phyloP scores from a whole-genome alignment of 768 basidiomycete species.

The Kwoniella mangroviensis region DNA sequence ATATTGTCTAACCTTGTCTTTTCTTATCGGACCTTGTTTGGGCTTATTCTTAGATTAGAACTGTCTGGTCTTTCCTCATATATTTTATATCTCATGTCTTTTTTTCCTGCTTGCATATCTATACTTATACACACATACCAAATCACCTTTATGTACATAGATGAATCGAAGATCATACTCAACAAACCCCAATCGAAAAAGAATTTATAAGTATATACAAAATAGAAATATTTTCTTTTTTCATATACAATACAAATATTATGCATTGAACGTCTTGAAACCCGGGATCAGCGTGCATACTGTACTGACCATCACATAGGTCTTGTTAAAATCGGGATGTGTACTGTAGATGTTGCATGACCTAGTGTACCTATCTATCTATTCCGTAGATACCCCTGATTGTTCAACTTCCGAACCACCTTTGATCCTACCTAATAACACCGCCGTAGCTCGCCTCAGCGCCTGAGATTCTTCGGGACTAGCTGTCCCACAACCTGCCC shows the following conservation, averaged over 20 bases:
- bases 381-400: not conserved
- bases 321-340: too few species aligned
- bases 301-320: too few species aligned
- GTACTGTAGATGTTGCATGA: too few species aligned
- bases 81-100: not conserved
- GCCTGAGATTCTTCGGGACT: constrained; percentile 72
- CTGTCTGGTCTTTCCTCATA: not conserved
- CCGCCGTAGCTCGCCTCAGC: constrained; percentile 64
- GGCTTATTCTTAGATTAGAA: not conserved
- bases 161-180: too few species aligned
- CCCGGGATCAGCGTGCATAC: too few species aligned
- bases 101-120: not conserved
- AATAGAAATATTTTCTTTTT: too few species aligned
- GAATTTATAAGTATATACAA: too few species aligned
- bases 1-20: not conserved
- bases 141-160: too few species aligned
- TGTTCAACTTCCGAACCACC: not conserved
- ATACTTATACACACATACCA: not conserved
- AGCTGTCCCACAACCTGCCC: constrained; percentile 90
- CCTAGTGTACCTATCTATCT: too few species aligned
- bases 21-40: constrained; percentile 10
- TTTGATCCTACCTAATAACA: constrained; percentile 52
- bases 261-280: too few species aligned
- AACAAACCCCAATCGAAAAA: too few species aligned
- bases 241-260: too few species aligned